Evolutionary conservation across 2,329 filamentous ascomycete genomes (phyloP), one percentile per base, ranked within the genome.

Genomic region (Pseudocercospora cruenta): DNA sequence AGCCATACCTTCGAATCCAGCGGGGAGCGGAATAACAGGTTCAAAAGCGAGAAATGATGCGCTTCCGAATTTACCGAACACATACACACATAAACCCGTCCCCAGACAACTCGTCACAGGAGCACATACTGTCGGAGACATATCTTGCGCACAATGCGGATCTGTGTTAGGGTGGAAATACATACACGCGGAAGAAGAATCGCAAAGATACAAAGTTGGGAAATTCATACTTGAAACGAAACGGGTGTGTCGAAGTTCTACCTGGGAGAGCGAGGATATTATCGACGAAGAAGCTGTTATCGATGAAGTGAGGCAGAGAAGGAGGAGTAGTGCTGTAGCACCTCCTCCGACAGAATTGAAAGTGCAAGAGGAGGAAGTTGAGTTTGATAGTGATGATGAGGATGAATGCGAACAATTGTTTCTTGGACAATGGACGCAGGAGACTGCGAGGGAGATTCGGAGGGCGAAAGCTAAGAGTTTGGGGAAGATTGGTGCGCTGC

Each of bases 351-450:
- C 63, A 54, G 66, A 68, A n/a, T 57, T 72, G 19, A 43, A 60
- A 16, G 28, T 33, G 31, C 66, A n/a, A 39, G 69, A 71, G 12
- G 31, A 58, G 12, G 78, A 80, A n/a, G 68, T 86, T 2, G 84
- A 88, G 72, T 90, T 90, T 72, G 87, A 90, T 72, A 86, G 84
- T 64, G 84, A 89, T 76, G 87, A 90, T 74, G 87, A 90, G 72
- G 87, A 89, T 67, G 87, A 90, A 76, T 89, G 87, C 67, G 87
- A 90, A 76, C 87, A 89, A 75, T 69, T 90, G 31, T 90, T 90
- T 73, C 81, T 85, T 16, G 87, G 87, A 0, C 80, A 87, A 21
- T 90, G 87, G 87, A 88, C 80, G 66, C 82, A 84, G 16, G 80
- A 82, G 64, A 71, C 86, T 62, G 87, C 87, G 47, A 77, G 74